Percentiles rank a stretch among this genome's conserved stretches.
Conservation (phyloP, 768 basidiomycete species). For the Mycena latifolia region DNA sequence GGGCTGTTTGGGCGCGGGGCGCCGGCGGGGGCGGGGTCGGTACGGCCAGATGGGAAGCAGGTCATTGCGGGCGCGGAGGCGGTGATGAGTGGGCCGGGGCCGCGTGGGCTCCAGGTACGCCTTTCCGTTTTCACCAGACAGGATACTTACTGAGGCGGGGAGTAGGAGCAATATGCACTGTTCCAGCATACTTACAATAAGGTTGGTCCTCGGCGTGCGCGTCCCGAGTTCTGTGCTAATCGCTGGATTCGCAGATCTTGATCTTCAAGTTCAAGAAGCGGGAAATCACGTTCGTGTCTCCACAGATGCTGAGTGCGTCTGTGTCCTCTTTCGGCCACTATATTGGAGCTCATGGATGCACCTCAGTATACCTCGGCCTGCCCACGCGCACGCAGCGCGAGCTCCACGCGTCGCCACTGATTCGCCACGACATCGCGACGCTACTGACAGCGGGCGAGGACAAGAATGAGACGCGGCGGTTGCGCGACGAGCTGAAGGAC, state of each 20-base stretch:
- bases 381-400: conserved; percentile 32
- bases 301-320: conserved; percentile 32
- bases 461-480: conserved; percentile 24
- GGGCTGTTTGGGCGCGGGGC: conserved; percentile 30
- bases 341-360: too few species aligned
- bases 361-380: conserved; percentile 28
- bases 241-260: conserved; percentile 13
- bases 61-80: conserved; percentile 35
- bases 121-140: too few species aligned
- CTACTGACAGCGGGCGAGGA: conserved; percentile 30
- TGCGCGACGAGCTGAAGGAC: conserved; percentile 31
- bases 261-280: conserved; percentile 36
- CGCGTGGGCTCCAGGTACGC: conserved; percentile 22
- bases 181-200: conserved; percentile 36
- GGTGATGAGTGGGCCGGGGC: conserved; percentile 26
- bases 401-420: conserved; percentile 25
- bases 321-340: not conserved
- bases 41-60: conserved; percentile 27
- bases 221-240: not conserved
- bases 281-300: conserved; percentile 37
- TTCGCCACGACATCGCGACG: conserved; percentile 27
- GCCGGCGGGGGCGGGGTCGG: not conserved
- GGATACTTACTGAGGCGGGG: not conserved
- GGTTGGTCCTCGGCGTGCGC: conserved; percentile 1
- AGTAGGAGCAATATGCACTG: conserved; percentile 31